Evolutionary conservation across 345 rosid genomes (phyloP), one percentile per base, ranked within the genome.

Genomic region (Salix exigua): DNA sequence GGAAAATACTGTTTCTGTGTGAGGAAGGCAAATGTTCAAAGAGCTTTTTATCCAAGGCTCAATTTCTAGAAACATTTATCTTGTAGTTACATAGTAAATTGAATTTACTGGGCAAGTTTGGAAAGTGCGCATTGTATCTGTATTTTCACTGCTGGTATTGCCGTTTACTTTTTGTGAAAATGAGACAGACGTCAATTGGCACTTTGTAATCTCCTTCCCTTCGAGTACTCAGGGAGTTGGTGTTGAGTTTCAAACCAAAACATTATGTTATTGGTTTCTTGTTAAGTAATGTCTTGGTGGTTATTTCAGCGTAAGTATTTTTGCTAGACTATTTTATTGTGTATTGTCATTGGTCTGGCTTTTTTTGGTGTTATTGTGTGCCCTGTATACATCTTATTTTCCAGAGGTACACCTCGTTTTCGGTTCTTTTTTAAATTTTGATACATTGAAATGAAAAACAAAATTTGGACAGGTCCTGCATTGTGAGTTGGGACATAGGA

Each of bases 401-500:
- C 25, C 2, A 13, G 23, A 35, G 17, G 50, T 5, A 14, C 18
- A 1, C 13, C 18, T n/a, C 16, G 5, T n/a, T 19, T 25, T 74
- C 12, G 7, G 25, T 65, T 58, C 10, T 73, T 46, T 21, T 26
- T 28, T 0, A 31, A 13, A 5, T 35, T 51, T 23, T 23, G n/a
- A 30, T 48, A n/a, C 35, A 30, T 48, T 4, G 5, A 48, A 66
- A 51, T 13, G 14, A 13, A 65, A 9, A 31, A 53, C 51, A 38
- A 44, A 44, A 13, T 69, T 55, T 75, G 61, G 70, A 55, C 40
- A 80, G 17, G 21, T 48, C 38, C 72, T 66, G 55, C 71, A 9
- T 70, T 78, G 38, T 80, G 70, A 73, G 17, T 44, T 46, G 50
- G 50, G 50, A 46, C 21, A 2, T 75, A 76, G 88, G 78, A 60